These are phyloP conservation scores for Caryopteris hybrid DNA, from an alignment of 305 asterid species.

Conservation along the genomic window DNA sequence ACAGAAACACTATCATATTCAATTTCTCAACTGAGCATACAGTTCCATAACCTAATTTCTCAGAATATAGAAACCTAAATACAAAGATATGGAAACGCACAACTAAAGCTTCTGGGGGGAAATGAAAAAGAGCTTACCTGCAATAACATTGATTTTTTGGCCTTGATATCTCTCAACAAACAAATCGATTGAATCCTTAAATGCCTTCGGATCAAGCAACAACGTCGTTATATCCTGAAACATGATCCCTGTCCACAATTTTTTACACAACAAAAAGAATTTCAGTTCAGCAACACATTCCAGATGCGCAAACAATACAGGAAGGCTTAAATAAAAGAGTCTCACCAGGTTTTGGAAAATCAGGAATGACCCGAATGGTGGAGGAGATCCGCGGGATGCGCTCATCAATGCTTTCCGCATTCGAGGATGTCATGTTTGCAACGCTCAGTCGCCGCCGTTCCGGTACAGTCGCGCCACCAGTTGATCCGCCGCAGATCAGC, in stretches of 20 bases:
- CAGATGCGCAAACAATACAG: not conserved
- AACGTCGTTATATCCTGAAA: constrained; percentile 91
- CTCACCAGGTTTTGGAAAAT: constrained; percentile 85
- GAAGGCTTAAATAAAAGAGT: not conserved
- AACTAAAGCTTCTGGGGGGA: not conserved
- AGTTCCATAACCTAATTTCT: constrained; percentile 2
- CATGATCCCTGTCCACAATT: constrained; percentile 49
- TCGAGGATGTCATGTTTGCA: constrained; percentile 39
- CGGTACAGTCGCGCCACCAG: constrained; percentile 28
- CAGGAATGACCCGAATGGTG: constrained; percentile 77
- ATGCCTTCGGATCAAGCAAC: constrained; percentile 79
- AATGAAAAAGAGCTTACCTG: constrained; percentile 38
- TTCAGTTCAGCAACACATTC: not conserved
- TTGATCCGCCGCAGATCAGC: constrained; percentile 18
- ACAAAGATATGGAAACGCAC: not conserved
- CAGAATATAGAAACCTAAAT: not conserved
- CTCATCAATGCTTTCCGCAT: constrained; percentile 31
- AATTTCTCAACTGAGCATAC: not conserved
- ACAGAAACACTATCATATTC: not conserved
- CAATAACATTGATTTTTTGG: constrained; percentile 65
- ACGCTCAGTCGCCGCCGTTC: constrained; percentile 18
- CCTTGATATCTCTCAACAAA: constrained; percentile 81
- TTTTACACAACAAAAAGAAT: not conserved
- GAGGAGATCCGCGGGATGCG: constrained; percentile 71
- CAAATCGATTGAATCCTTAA: constrained; percentile 82